Evolutionary conservation across 768 basidiomycete species (phyloP).

Genomic region (Kwoniella sp.): DNA sequence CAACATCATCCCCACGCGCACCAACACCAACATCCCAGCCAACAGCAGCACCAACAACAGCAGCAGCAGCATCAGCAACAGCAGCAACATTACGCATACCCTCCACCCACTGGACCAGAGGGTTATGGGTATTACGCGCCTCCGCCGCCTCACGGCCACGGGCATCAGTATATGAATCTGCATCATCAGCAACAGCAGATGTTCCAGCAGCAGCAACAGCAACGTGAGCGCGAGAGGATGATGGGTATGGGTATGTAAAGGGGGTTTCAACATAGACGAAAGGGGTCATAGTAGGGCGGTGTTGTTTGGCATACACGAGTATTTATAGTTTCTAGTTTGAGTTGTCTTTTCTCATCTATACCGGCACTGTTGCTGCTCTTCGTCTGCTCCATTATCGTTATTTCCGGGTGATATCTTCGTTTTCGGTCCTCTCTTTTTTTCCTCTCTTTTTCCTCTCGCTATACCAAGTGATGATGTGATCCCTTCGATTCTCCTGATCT

Average conservation of each 20-base stretch:
- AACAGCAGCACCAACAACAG: neutral
- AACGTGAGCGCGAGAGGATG: conserved; percentile 9
- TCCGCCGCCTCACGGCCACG: conserved; percentile 15
- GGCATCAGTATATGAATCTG: conserved; percentile 21
- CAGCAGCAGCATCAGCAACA: conserved; percentile 10
- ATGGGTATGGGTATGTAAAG: conserved; percentile 17
- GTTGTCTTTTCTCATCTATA: neutral
- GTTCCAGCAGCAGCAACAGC: conserved; percentile 24
- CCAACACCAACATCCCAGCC: conserved; percentile 22
- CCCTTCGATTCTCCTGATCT: too few relatives aligned
- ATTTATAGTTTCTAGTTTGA: neutral
- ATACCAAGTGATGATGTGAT: neutral
- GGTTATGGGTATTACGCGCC: conserved; percentile 26
- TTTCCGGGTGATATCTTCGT: conserved; percentile 3
- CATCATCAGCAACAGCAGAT: conserved; percentile 33
- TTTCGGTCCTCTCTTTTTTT: conserved; percentile 4
- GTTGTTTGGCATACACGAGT: neutral
- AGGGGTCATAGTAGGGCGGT: too few relatives aligned
- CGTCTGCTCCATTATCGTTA: neutral
- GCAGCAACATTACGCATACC: conserved; percentile 21
- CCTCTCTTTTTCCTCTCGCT: neutral
- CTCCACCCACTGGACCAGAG: conserved; percentile 20
- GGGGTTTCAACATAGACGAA: too few relatives aligned
- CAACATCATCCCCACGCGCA: conserved; percentile 26
- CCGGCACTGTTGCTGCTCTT: neutral